Base-by-base conservation (phyloP, 2,329 filamentous ascomycete genomes). In the Colletotrichum chlorophyti region DNA sequence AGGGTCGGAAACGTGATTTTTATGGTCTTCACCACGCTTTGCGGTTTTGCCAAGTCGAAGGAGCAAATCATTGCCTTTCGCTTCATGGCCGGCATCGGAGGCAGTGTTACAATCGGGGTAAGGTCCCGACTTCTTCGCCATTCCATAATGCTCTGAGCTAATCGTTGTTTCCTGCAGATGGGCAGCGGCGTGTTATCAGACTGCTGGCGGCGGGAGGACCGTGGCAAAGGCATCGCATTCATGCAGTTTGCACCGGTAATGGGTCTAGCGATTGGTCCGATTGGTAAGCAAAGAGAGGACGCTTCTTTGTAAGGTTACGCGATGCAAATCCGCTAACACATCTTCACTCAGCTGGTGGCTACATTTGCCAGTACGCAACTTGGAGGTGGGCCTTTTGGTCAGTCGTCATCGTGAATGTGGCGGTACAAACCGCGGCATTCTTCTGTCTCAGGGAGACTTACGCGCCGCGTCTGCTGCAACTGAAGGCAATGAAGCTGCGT, bases 81-180 rank as follows among this genome's bases (percentile, higher is more conserved):
- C 0, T 78, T 83, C 37, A 61, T 83, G 1, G 72, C 79, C 4
- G 80, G 80, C 0, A 71, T 83, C 15, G 79, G 80, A 15, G 85
- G 84, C 0, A 84, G 81, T 61, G 83, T 82, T 0, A 78, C 83
- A 4, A 71, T 84, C 29, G 79, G 80, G 23, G 74, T 82, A 62
- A 67, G 73, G 68, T 51, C 38, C 35, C 26, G 38, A n/a, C n/a
- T 47, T 34, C 15, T 35, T 53, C 23, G 24, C n/a, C n/a, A n/a
- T n/a, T n/a, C n/a, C n/a, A n/a, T n/a, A n/a, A n/a, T n/a, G n/a
- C n/a, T n/a, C n/a, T n/a, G n/a, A n/a, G n/a, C n/a, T n/a, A n/a
- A n/a, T n/a, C n/a, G n/a, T n/a, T 29, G 15, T 50, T 45, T 2
- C 79, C 78, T 1, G 78, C 77, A 77, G 0, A 70, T 83, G 19